Base-by-base conservation (phyloP, 2,329 filamentous ascomycete species). In the Microsporum ferrugineum region DNA sequence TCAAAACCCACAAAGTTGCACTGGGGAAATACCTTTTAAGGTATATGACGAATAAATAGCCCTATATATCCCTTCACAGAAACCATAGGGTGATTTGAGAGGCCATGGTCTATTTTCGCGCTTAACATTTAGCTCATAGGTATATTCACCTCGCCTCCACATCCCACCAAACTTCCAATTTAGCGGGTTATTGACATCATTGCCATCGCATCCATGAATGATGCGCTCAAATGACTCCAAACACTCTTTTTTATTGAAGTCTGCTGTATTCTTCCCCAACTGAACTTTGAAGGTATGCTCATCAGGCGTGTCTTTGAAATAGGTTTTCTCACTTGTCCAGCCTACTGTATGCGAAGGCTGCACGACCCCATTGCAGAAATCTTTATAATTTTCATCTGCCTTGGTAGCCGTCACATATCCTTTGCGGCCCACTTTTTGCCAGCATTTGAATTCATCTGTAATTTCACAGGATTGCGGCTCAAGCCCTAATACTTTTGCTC, bases 81-180 rank as follows among this genome's bases (percentile, higher is more conserved):
- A 47, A 39, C 69, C 67, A 27, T 49, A 63, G 14, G 65, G 62
- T 62, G 64, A 23, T 47, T 63, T 63, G 27, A 65, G 61, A 7
- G 67, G 68, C 66, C 67, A 69, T 4, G 66, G 67, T 6, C 68
- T 64, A 29, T 67, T 66, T 43, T 55, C 17, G 62, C 51, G 38
- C 58, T 63, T 59, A 43, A 65, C 59, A 60, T 65, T 64, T 45
- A 71, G 57, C 56, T 65, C 47, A 56, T 68, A 70, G n/a, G 67
- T 69, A 63, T 67, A 68, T 41, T 67, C 63, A 41, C 66, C 68
- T 51, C 63, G 62, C 7, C 63, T 72, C 69, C 64, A 72, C 62
- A 63, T 63, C 43, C 69, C 69, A 51, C 69, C 69, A 51, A 63
- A 64, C 63, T 71, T 71, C 69, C 69, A 71, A 64, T 72, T 69